Evolutionary conservation across 2,329 filamentous ascomycete genomes (phyloP).

Genomic region (Colletotrichum falcatum): DNA sequence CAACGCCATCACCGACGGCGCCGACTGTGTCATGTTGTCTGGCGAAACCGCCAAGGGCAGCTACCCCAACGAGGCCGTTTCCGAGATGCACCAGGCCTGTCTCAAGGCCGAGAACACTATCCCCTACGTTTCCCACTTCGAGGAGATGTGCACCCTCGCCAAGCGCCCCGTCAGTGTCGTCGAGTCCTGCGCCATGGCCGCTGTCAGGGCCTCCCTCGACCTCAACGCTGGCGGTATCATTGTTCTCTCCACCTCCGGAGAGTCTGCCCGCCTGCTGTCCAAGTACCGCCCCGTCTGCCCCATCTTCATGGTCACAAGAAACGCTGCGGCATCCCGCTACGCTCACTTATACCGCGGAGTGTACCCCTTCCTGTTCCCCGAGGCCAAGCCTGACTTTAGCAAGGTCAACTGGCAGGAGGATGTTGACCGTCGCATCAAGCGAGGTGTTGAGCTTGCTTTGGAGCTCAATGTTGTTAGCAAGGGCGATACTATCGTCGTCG

Average conservation of each 20-base stretch:
- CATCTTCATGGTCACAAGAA: slow-evolving; percentile 99
- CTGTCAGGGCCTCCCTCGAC: slow-evolving; percentile 94
- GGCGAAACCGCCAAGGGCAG: slow-evolving; percentile 98
- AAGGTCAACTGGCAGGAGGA: slow-evolving; percentile 98
- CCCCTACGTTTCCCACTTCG: slow-evolving; percentile 95
- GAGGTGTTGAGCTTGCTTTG: slow-evolving; percentile 90
- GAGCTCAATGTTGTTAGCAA: slow-evolving; percentile 80
- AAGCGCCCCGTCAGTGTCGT: slow-evolving; percentile 86
- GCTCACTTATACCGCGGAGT: slow-evolving; percentile 97
- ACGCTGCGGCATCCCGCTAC: slow-evolving; percentile 84
- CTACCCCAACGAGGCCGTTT: slow-evolving; percentile 92
- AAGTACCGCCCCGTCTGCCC: slow-evolving; percentile 99
- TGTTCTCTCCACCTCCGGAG: slow-evolving; percentile 94
- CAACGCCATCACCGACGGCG: slow-evolving; percentile 96
- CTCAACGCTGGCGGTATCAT: slow-evolving; percentile 97
- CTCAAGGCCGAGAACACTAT: slow-evolving; percentile 97
- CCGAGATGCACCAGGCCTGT: slow-evolving; percentile 98
- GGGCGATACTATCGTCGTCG: slow-evolving; percentile 82
- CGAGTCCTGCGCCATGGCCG: slow-evolving; percentile 97
- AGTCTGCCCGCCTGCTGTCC: slow-evolving; percentile 93
- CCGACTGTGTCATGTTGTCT: slow-evolving; percentile 99
- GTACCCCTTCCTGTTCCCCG: slow-evolving; percentile 95
- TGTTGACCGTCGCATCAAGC: slow-evolving; percentile 96
- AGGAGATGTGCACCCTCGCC: slow-evolving; percentile 89
- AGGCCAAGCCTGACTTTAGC: slow-evolving; percentile 94